phyloP scores from a whole-genome alignment of 2,329 filamentous ascomycete genomes.

The Colletotrichum tofieldiae region DNA sequence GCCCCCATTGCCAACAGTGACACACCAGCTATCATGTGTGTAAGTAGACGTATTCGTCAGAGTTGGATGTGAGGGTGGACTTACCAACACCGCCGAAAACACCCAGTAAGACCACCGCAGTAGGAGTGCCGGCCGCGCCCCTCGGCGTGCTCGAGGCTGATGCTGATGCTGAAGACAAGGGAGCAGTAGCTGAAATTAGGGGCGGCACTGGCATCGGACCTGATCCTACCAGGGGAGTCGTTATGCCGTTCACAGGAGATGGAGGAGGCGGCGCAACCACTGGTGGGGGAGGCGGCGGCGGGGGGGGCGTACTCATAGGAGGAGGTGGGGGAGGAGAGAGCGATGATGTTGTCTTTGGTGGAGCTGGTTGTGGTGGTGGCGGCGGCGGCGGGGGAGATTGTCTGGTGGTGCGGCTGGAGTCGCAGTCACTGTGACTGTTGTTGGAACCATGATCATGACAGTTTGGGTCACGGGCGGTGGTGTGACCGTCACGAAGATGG shows the following conservation, averaged over 20 bases:
- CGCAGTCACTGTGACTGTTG: conserved; percentile 34
- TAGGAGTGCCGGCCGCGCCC: conserved; percentile 32
- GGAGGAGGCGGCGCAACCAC: background rate
- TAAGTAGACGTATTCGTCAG: background rate
- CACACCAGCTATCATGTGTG: conserved; percentile 8
- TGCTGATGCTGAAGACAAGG: conserved; percentile 24
- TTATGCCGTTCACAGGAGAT: conserved; percentile 1
- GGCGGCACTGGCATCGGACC: conserved; percentile 11
- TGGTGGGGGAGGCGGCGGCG: conserved; percentile 4
- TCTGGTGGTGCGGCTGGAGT: conserved; percentile 13
- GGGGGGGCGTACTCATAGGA: conserved; percentile 1
- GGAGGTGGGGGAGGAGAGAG: conserved; percentile 22
- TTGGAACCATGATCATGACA: conserved; percentile 33
- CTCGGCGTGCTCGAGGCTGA: conserved; percentile 13
- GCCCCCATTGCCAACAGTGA: conserved; percentile 37
- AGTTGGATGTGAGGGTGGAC: background rate
- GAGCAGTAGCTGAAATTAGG: background rate
- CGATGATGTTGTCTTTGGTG: conserved; percentile 4
- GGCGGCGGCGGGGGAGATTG: background rate
- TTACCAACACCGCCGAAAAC: conserved; percentile 41
- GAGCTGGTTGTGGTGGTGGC: conserved; percentile 7
- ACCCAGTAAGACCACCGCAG: conserved; percentile 33
- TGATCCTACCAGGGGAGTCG: conserved; percentile 12
- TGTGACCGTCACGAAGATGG: conserved; percentile 35
- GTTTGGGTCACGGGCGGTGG: conserved; percentile 22